Percentiles rank a stretch among this genome's conserved stretches.
phyloP scores from a whole-genome alignment of 305 asterid species.

The Solanum chacoense region DNA sequence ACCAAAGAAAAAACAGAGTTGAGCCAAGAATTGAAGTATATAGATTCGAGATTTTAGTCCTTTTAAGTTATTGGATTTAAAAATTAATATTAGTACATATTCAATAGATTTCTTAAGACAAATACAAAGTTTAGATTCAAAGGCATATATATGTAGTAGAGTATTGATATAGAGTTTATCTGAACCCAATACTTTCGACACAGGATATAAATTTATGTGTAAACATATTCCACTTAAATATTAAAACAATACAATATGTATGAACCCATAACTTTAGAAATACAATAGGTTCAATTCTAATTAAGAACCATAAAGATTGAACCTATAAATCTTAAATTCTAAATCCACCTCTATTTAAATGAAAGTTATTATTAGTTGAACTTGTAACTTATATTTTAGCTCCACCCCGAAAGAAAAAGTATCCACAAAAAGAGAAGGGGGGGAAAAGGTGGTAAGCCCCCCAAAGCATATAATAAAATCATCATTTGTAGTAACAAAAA shows the following conservation, averaged over 20 bases:
- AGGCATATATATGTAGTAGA: neutral
- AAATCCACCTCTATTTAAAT: neutral
- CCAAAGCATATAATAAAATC: constrained; percentile 29
- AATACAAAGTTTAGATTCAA: neutral
- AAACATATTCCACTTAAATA: neutral
- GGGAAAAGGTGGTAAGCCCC: neutral
- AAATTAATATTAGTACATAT: neutral
- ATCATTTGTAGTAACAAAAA: constrained; percentile 8
- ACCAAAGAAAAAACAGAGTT: neutral
- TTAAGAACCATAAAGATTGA: neutral
- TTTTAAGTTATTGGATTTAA: neutral
- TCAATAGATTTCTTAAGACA: neutral
- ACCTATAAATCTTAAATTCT: neutral
- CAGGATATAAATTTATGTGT: neutral
- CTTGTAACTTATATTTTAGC: neutral
- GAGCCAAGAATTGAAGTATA: neutral
- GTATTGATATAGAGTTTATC: neutral
- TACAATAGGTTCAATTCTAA: neutral
- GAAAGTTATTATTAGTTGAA: neutral
- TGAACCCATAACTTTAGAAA: neutral
- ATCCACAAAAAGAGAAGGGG: neutral
- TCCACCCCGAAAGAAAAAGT: neutral
- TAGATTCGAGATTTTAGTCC: neutral
- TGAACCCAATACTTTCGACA: neutral
- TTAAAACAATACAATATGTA: neutral